Percentiles rank a stretch among this genome's conserved stretches.
Conservation (phyloP, 306 rosid genomes). For the Castanea sativa region DNA sequence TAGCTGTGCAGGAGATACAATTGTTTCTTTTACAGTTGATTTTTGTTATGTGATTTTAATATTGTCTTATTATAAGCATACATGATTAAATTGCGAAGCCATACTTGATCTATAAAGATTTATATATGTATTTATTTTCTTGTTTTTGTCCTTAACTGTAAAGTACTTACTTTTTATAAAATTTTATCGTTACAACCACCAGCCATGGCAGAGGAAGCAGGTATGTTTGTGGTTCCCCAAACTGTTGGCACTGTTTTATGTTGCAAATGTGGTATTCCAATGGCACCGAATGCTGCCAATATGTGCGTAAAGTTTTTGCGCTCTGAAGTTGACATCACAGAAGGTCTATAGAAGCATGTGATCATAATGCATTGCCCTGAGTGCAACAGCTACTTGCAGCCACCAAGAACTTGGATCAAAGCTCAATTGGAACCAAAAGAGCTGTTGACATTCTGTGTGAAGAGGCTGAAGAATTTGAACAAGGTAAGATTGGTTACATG, state of each 20-base stretch:
- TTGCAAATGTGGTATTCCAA: conserved; percentile 61
- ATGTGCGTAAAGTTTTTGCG: conserved; percentile 68
- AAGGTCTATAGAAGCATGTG: conserved; percentile 60
- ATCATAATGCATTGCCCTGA: conserved; percentile 54
- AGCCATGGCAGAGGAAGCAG: conserved; percentile 52
- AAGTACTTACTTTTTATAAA: neutral
- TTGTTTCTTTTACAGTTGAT: neutral
- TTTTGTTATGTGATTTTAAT: neutral
- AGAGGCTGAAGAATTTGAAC: conserved; percentile 50
- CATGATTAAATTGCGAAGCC: no score
- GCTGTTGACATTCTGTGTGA: conserved; percentile 60
- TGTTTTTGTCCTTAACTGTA: neutral
- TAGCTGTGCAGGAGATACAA: neutral
- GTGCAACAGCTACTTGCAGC: conserved; percentile 62
- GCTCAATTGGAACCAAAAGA: conserved; percentile 59
- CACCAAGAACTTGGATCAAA: conserved; percentile 63
- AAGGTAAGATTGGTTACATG: conserved; percentile 49
- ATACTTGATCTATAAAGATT: neutral
- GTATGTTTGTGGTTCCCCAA: conserved; percentile 58
- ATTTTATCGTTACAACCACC: conserved; percentile 1
- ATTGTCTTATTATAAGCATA: neutral
- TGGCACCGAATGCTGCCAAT: conserved; percentile 69
- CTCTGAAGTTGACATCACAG: conserved; percentile 65
- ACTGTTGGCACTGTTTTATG: conserved; percentile 54
- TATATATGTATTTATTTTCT: neutral